Evolutionary conservation across 176 grass and related monocot species (phyloP), one percentile per base, ranked within the genome.

Genomic region (Phoenix roebelenii): DNA sequence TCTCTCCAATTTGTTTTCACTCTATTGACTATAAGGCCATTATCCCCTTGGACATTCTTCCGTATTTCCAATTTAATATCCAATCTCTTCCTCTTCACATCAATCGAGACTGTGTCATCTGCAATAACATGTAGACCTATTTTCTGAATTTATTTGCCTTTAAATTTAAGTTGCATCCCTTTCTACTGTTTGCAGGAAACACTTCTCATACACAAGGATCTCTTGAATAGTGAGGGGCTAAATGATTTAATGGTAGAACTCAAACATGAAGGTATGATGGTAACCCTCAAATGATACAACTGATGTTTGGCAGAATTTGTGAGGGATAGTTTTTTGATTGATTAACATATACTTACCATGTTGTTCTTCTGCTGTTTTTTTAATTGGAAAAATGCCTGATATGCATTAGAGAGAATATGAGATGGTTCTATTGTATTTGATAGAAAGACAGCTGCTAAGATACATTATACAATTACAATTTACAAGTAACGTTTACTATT

Each of bases 191-290:
- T 80, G 50, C 66, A 98, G 93, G 93, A 98, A 55, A 98, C 93
- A 70, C 79, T 98, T 76, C 87, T 98, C 64, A 72, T 98, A 64
- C 93, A 98, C 72, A 89, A 81, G 66, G 69, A 82, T 77, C 79
- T 92, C 15, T 70, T 80, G 67, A 83, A 88, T 4, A 72, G 66
- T 64, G 66, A 73, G 62, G 73, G 68, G 28, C 54, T 98, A 70
- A 82, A 92, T 57, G 76, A 78, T 66, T 73, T 98, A 62, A 55
- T 98, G 15, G 16, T 76, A 51, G 79, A 86, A 7, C 87, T 97
- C 14, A 85, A 92, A 88, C 79, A 72, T 65, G 74, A 84, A 95
- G 89, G 89, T 89, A 62, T 74, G 67, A 4, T 30, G 54, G 57
- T 22, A 15, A 14, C 0, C 52, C 5, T 70, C 50, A 60, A 60